phyloP scores from a whole-genome alignment of 805 yeast species.

The Metschnikowia noctiluminum region DNA sequence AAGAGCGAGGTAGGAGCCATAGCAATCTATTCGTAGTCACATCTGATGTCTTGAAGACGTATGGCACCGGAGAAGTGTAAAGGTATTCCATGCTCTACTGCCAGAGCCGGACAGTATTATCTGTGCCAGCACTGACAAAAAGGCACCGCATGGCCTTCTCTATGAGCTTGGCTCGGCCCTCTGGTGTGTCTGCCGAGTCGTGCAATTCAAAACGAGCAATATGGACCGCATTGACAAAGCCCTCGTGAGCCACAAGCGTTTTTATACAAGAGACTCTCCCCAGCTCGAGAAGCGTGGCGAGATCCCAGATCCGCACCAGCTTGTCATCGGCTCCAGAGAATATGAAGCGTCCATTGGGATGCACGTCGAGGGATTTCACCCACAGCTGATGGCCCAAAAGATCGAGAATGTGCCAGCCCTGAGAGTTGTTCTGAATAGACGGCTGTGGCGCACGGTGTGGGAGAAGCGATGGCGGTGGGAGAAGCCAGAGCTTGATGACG shows the following conservation, averaged over 20 bases:
- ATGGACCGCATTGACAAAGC: slow-evolving; percentile 63
- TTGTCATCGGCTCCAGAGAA: slow-evolving; percentile 80
- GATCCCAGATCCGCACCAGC: slow-evolving; percentile 73
- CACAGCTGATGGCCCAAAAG: slow-evolving; percentile 80
- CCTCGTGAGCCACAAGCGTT: slow-evolving; percentile 63
- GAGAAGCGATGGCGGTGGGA: slow-evolving; percentile 62
- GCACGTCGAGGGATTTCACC: slow-evolving; percentile 69
- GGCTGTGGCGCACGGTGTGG: slow-evolving; percentile 58
- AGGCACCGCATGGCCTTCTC: slow-evolving; percentile 57
- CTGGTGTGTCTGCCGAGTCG: slow-evolving; percentile 14
- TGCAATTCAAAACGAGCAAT: slow-evolving; percentile 45
- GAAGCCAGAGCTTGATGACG: slow-evolving; percentile 67
- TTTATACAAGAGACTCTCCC: slow-evolving; percentile 44
- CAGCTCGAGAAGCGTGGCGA: slow-evolving; percentile 37
- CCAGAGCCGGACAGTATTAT: slow-evolving; percentile 57
- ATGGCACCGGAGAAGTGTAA: too few relatives aligned
- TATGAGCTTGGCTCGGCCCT: slow-evolving; percentile 16
- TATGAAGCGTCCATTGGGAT: slow-evolving; percentile 71
- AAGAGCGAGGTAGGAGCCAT: too few relatives aligned
- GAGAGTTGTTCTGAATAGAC: slow-evolving; percentile 46
- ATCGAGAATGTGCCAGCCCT: slow-evolving; percentile 56
- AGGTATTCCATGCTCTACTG: slow-evolving; percentile 22
- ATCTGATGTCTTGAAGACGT: too few relatives aligned
- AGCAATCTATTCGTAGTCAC: too few relatives aligned
- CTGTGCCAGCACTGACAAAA: slow-evolving; percentile 63